Evolutionary conservation across 306 rosid genomes (phyloP).

Genomic region (Inga oerstediana): DNA sequence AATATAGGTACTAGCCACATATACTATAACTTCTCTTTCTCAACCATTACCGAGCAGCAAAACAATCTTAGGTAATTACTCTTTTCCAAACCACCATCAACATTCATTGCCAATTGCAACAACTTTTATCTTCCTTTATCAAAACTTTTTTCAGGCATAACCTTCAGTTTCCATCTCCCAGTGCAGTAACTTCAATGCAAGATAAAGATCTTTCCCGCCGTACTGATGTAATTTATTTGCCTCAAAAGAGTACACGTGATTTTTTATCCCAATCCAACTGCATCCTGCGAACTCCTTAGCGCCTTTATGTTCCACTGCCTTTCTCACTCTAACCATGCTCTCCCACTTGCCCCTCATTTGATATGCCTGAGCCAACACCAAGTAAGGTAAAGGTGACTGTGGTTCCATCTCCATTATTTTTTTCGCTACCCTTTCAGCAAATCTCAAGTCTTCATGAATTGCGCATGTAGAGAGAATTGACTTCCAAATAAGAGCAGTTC

Average conservation of each 20-base stretch:
- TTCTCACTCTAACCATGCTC: conserved; percentile 63
- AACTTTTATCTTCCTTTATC: background rate
- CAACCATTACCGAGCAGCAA: background rate
- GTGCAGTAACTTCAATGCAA: conserved; percentile 51
- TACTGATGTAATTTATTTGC: conserved; percentile 65
- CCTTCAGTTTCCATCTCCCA: conserved; percentile 66
- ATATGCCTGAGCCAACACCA: conserved; percentile 61
- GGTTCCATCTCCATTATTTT: conserved; percentile 63
- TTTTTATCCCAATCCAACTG: conserved; percentile 44
- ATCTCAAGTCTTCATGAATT: conserved; percentile 51
- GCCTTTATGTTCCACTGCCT: conserved; percentile 47
- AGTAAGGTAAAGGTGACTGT: conserved; percentile 57
- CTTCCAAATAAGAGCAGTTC: conserved; percentile 54
- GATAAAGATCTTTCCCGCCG: conserved; percentile 57
- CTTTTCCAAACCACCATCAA: conserved; percentile 1
- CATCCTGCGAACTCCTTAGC: conserved; percentile 48
- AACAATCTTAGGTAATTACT: background rate
- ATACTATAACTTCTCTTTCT: background rate
- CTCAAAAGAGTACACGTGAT: conserved; percentile 51
- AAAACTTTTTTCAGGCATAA: conserved; percentile 32
- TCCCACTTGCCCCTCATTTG: conserved; percentile 77
- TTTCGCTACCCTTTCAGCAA: conserved; percentile 64
- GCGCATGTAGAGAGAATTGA: conserved; percentile 58
- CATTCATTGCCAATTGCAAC: conserved; percentile 2
- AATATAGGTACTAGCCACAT: background rate